Conservation (phyloP, 2,329 filamentous ascomycete species). For the Gnomoniopsis smithogilvyi region DNA sequence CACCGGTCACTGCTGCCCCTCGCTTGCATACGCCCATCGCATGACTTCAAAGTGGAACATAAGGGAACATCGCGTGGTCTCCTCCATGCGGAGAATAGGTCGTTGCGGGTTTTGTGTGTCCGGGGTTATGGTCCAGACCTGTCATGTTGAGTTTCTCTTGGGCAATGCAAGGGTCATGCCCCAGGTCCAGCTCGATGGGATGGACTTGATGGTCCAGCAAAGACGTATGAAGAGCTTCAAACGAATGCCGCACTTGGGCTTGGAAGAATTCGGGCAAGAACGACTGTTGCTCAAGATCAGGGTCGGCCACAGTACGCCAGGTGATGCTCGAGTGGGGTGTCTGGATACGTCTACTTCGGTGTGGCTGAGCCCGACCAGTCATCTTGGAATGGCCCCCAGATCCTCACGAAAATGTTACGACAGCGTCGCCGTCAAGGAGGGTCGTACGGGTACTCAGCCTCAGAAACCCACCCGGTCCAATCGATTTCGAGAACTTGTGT, state of each 20-base stretch:
- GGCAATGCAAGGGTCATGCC: not conserved
- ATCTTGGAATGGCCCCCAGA: not conserved
- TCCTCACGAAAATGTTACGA: not conserved
- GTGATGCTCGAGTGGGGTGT: not conserved
- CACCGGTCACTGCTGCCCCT: not conserved
- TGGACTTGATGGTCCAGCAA: not conserved
- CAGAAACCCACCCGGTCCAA: constrained; percentile 1
- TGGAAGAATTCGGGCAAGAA: not conserved
- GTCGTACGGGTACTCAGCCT: constrained; percentile 1
- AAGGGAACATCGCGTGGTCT: not conserved
- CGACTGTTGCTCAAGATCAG: no score
- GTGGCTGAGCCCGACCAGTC: not conserved
- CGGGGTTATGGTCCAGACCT: not conserved
- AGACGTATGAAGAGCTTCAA: not conserved
- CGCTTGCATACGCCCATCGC: constrained; percentile 1
- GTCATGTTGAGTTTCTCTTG: not conserved
- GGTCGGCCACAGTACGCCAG: not conserved
- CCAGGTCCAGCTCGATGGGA: not conserved
- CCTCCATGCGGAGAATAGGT: not conserved
- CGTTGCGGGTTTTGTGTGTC: not conserved
- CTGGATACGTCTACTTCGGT: not conserved
- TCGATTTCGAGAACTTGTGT: not conserved
- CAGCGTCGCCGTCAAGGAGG: not conserved
- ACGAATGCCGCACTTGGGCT: not conserved
- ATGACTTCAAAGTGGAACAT: not conserved